A percentile compares a stretch with the other conserved stretches of the same genome.
These are phyloP conservation scores for Acanthamoeba sp. DNA, from an alignment of 208 protist species.

Conservation along the genomic window DNA sequence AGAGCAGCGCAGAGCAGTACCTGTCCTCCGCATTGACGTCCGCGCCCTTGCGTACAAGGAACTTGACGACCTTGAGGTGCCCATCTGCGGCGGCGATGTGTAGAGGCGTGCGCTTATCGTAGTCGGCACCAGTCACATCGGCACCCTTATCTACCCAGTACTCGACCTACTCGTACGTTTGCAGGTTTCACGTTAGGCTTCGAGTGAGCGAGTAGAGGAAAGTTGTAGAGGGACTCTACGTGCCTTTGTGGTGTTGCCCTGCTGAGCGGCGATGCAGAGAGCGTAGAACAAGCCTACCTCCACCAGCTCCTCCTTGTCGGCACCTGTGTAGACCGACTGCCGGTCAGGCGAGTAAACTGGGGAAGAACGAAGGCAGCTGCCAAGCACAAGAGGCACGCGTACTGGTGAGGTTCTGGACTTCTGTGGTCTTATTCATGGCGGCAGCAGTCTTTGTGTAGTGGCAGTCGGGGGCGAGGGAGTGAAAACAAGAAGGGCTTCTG, in stretches of 20 bases:
- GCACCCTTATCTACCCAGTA: not conserved
- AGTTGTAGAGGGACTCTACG: not conserved
- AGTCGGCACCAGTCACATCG: slow-evolving; percentile 77
- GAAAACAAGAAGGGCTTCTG: too few relatives aligned
- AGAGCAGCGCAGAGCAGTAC: not conserved
- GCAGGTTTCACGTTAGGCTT: not conserved
- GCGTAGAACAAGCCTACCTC: slow-evolving; percentile 5
- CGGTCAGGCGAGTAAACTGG: too few relatives aligned
- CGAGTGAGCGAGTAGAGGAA: not conserved
- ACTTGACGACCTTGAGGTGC: slow-evolving; percentile 80
- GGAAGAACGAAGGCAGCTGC: too few relatives aligned
- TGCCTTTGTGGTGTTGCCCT: not conserved
- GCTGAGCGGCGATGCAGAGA: not conserved
- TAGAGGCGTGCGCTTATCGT: slow-evolving; percentile 82
- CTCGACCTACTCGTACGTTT: not conserved
- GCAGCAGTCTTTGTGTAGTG: too few relatives aligned
- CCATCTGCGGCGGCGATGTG: slow-evolving; percentile 83
- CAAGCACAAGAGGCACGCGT: too few relatives aligned
- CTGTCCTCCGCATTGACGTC: slow-evolving; percentile 74
- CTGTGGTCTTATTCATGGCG: too few relatives aligned
- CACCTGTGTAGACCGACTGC: not conserved
- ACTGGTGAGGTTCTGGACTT: too few relatives aligned
- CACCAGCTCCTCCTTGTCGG: slow-evolving; percentile 17
- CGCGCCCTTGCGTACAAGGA: slow-evolving; percentile 76
- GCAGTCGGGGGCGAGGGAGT: too few relatives aligned